A percentile compares a stretch with the other conserved stretches of the same genome.
Conservation (phyloP, 495 filamentous ascomycete genomes). For the Hyaloscypha variabilis region DNA sequence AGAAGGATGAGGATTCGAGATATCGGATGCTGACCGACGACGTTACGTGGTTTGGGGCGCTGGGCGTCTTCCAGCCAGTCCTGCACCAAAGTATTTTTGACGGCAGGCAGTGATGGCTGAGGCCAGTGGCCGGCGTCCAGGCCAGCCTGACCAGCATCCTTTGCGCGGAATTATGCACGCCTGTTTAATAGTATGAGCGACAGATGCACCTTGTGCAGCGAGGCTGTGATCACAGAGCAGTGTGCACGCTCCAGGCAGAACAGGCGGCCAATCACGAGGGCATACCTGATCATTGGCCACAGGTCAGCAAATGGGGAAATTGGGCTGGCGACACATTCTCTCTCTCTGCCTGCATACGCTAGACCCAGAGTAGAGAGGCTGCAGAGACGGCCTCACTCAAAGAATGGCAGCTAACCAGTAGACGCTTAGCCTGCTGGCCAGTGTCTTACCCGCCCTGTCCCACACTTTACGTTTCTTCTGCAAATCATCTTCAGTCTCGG, state of each 20-base stretch:
- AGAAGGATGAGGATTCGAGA: constrained; percentile 8
- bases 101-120: constrained; percentile 8
- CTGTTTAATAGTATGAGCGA: constrained; percentile 24
- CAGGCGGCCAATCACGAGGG: not conserved
- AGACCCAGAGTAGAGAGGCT: not conserved
- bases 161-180: constrained; percentile 28
- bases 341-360: not conserved
- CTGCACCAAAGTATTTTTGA: not conserved
- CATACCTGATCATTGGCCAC: not conserved
- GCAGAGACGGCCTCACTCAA: not conserved
- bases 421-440: not conserved
- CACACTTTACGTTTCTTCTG: constrained; percentile 3
- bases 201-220: constrained; percentile 30
- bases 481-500: constrained; percentile 8
- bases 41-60: not conserved
- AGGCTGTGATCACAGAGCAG: constrained; percentile 24
- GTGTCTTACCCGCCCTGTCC: constrained; percentile 1
- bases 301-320: constrained; percentile 3
- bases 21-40: constrained; percentile 13
- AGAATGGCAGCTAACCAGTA: constrained; percentile 8
- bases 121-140: constrained; percentile 1
- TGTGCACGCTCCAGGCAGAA: not conserved
- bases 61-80: not conserved
- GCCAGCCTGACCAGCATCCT: constrained; percentile 10
- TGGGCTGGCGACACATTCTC: not conserved